Conservation (phyloP, 2,329 filamentous ascomycete species). For the Macrophomina pseudophaseolina region DNA sequence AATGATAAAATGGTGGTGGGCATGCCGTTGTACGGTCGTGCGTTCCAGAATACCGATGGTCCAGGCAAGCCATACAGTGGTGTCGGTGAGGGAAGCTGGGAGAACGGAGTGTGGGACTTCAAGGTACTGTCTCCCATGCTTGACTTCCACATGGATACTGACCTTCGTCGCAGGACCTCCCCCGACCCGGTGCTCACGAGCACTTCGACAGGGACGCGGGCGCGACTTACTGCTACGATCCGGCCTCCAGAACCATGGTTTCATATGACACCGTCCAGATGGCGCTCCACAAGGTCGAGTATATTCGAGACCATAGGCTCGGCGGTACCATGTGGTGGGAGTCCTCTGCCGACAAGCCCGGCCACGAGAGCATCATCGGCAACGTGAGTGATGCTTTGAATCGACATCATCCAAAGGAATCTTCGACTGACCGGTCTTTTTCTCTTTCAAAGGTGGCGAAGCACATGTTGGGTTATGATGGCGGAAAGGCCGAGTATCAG, state of each 20-base stretch:
- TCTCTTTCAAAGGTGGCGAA: conserved; percentile 36
- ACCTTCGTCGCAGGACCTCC: conserved; percentile 61
- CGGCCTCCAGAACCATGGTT: conserved; percentile 68
- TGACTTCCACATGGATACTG: background rate
- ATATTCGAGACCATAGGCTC: conserved; percentile 66
- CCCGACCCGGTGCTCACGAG: conserved; percentile 69
- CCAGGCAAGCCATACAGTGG: conserved; percentile 72
- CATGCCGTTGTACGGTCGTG: conserved; percentile 90
- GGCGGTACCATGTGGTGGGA: conserved; percentile 99
- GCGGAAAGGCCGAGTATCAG: conserved; percentile 51
- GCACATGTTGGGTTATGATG: conserved; percentile 46
- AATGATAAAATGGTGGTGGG: conserved; percentile 81
- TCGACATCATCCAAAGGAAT: background rate
- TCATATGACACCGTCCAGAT: conserved; percentile 75
- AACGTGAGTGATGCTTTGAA: conserved; percentile 37
- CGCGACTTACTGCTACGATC: conserved; percentile 80
- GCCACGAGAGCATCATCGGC: conserved; percentile 66
- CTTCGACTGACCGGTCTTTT: conserved; percentile 1
- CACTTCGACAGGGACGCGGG: conserved; percentile 65
- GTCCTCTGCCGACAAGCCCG: conserved; percentile 75
- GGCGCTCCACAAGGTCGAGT: conserved; percentile 72
- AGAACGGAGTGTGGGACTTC: conserved; percentile 85
- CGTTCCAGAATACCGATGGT: conserved; percentile 80
- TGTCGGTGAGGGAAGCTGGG: conserved; percentile 80
- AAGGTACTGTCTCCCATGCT: conserved; percentile 53